These are phyloP conservation scores for Starmerella vaccinii DNA, from an alignment of 805 yeast genomes.

Conservation along the genomic window DNA sequence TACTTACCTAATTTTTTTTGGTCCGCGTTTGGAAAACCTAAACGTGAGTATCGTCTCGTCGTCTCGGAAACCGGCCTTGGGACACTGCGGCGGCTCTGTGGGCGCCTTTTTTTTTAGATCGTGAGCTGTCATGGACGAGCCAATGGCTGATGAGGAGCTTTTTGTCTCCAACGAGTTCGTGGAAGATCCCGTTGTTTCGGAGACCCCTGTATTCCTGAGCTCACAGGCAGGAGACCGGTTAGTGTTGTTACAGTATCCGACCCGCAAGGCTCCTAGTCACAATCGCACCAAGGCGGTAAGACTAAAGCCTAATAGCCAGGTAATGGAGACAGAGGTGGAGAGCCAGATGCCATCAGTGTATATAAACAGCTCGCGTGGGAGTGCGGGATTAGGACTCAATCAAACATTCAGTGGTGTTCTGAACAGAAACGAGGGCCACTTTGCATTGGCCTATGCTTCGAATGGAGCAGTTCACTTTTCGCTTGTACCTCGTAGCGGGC, in stretches of 20 bases:
- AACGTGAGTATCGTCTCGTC: neutral
- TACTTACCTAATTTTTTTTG: conserved; percentile 15
- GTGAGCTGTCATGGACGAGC: neutral
- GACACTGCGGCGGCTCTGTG: neutral
- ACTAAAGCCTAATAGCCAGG: conserved; percentile 51
- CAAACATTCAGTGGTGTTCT: conserved; percentile 69
- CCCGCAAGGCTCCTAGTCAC: conserved; percentile 30
- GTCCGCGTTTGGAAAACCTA: neutral
- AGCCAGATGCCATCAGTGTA: conserved; percentile 51
- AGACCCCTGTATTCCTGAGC: conserved; percentile 47
- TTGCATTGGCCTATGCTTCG: conserved; percentile 34
- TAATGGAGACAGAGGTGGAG: conserved; percentile 69
- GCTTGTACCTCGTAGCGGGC: conserved; percentile 59
- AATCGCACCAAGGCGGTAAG: conserved; percentile 30
- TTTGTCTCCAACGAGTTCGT: conserved; percentile 21
- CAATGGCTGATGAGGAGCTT: conserved; percentile 29
- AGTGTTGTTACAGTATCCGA: conserved; percentile 51
- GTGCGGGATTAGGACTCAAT: conserved; percentile 21
- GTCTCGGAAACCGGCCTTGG: neutral
- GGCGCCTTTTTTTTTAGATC: neutral
- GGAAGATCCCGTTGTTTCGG: conserved; percentile 53
- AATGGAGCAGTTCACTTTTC: conserved; percentile 43
- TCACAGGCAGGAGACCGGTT: conserved; percentile 29
- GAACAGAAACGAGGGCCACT: conserved; percentile 26
- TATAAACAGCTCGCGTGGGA: conserved; percentile 40